Conservation (phyloP, 495 filamentous ascomycete species). For the Neurospora sp. region DNA sequence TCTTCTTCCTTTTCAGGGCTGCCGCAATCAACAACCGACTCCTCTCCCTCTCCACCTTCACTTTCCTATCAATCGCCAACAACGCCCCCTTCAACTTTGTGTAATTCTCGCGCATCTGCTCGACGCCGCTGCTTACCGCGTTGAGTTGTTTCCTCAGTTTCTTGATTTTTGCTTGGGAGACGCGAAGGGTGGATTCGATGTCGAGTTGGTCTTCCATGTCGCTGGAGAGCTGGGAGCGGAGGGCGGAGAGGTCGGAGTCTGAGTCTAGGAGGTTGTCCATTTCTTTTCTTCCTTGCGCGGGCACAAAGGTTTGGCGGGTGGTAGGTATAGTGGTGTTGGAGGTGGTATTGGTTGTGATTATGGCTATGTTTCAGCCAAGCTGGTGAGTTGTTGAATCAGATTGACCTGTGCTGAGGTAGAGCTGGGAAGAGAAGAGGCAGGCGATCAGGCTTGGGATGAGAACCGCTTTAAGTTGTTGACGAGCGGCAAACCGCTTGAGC, state of each 20-base stretch:
- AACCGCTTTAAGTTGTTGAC: background rate
- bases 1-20: no score
- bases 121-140: background rate
- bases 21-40: background rate
- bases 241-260: background rate
- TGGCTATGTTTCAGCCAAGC: no score
- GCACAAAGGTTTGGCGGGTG: no score
- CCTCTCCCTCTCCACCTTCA: background rate
- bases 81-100: no score
- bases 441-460: background rate
- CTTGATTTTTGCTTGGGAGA: fast-evolving
- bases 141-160: background rate
- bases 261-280: no score
- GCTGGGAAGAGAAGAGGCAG: background rate
- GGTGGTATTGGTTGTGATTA: background rate
- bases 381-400: no score
- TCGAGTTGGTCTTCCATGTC: background rate
- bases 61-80: background rate
- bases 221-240: background rate
- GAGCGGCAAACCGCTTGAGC: background rate
- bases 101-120: no score
- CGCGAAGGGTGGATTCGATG: background rate
- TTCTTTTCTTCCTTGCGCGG: no score
- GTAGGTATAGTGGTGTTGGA: no score
- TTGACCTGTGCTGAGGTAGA: background rate